Base-by-base conservation (phyloP, 164 flowering plant genomes). In the Platanus orientalis region DNA sequence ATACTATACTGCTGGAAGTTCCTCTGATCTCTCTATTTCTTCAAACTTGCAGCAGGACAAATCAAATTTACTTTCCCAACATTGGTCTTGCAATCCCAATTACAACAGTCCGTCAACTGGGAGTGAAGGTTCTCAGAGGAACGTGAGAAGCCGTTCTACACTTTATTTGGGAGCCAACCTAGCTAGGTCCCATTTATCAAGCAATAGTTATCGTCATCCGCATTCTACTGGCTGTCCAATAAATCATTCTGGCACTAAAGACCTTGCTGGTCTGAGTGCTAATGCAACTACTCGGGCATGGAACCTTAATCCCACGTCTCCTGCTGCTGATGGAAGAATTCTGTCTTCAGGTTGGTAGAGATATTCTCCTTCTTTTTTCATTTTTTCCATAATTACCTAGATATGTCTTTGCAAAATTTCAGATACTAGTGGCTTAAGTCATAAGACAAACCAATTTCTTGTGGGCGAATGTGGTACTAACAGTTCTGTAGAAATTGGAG, bases 61-160 rank as follows among this genome's bases (percentile, higher is more conserved):
- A 60, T 75, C 71, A 53, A 70, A 57, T 65, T 29, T 60, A 29
- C 79, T 75, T 69, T 51, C 81, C 28, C 82, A 74, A 48, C 72
- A 74, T 53, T 40, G 69, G 59, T 71, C 69, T 39, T 71, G 86
- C 82, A 87, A 82, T 50, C 69, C 78, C 7, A 21, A 55, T 57
- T 80, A 74, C 42, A 71, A 69, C 70, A 68, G 69, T 48, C 76
- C 75, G 47, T 71, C 80, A 40, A 67, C 75, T 20, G 76, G 78
- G 40, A 78, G 71, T 64, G 91, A 82, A 61, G 64, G 73, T 63
- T 76, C 82, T 60, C 58, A 55, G 24, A 78, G 92, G 77, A 89
- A 86, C 79, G 92, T 89, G 61, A 79, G 96, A 74, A 81, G 87
- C 61, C 79, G 84, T 50, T 53, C 82, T 60, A 64, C 79, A 34